These are phyloP conservation scores for Anacardium occidentale DNA, from an alignment of 345 rosid species.

Conservation along the genomic window DNA sequence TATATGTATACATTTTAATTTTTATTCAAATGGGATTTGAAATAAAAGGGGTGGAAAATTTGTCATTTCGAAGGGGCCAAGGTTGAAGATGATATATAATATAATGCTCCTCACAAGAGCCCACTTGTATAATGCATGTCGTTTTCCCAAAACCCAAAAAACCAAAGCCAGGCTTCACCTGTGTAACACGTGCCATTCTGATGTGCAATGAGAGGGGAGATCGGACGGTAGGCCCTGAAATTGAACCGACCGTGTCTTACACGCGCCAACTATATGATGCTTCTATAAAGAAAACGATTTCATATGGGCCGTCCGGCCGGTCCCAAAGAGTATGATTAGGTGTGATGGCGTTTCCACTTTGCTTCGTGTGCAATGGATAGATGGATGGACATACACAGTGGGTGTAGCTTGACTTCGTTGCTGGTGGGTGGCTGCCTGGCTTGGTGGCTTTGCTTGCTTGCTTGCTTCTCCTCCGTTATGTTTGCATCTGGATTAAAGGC, in stretches of 20 bases:
- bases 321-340: conserved; percentile 10
- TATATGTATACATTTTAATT: too few relatives aligned
- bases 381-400: neutral
- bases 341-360: neutral
- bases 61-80: conserved; percentile 5
- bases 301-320: conserved; percentile 5
- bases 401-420: conserved; percentile 14
- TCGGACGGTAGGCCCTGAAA: neutral
- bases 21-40: too few relatives aligned
- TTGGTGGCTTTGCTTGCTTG: too few relatives aligned
- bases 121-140: conserved; percentile 19
- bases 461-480: too few relatives aligned
- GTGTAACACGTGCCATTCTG: conserved; percentile 6
- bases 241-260: neutral
- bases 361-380: neutral
- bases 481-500: conserved; percentile 9
- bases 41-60: neutral
- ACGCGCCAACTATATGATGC: neutral
- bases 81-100: conserved; percentile 8
- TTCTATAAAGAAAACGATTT: neutral
- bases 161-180: neutral
- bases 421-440: too few relatives aligned
- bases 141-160: neutral
- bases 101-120: neutral
- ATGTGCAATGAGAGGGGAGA: neutral